phyloP scores from a whole-genome alignment of 176 grass and related monocot species.

The Hsuehochloa calcarea region DNA sequence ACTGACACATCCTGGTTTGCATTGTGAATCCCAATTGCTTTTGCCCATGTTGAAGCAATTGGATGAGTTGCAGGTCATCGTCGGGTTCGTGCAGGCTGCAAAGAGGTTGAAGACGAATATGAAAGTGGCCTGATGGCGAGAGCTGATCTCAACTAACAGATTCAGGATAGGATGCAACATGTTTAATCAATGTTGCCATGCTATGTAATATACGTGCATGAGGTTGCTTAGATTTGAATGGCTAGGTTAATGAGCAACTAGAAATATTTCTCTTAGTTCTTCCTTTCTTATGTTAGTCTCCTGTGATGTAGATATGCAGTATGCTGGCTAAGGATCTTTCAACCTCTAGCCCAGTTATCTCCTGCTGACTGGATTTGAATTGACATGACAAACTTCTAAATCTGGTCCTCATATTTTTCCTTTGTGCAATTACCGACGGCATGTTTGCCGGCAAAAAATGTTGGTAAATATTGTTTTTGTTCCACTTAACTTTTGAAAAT shows the following conservation, averaged over 20 bases:
- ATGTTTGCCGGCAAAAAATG: neutral
- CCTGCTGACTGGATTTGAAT: slow-evolving; percentile 28
- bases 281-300: slow-evolving; percentile 2
- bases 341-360: slow-evolving; percentile 36
- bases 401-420: neutral
- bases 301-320: slow-evolving; percentile 52
- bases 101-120: slow-evolving; percentile 71
- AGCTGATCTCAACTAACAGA: slow-evolving; percentile 52
- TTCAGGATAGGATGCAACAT: slow-evolving; percentile 46
- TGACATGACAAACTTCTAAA: slow-evolving; percentile 29
- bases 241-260: slow-evolving; percentile 26
- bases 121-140: slow-evolving; percentile 34
- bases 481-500: neutral
- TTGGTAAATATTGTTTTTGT: neutral
- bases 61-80: slow-evolving; percentile 83
- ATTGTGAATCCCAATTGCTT: slow-evolving; percentile 44
- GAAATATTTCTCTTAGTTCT: neutral
- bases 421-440: neutral
- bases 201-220: slow-evolving; percentile 60
- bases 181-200: slow-evolving; percentile 49
- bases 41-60: slow-evolving; percentile 65
- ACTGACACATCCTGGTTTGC: slow-evolving; percentile 9
- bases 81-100: slow-evolving; percentile 66
- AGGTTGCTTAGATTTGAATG: slow-evolving; percentile 42
- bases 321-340: slow-evolving; percentile 31